Base-by-base conservation (phyloP, 306 rosid genomes). In the Casuarina equisetifolia region DNA sequence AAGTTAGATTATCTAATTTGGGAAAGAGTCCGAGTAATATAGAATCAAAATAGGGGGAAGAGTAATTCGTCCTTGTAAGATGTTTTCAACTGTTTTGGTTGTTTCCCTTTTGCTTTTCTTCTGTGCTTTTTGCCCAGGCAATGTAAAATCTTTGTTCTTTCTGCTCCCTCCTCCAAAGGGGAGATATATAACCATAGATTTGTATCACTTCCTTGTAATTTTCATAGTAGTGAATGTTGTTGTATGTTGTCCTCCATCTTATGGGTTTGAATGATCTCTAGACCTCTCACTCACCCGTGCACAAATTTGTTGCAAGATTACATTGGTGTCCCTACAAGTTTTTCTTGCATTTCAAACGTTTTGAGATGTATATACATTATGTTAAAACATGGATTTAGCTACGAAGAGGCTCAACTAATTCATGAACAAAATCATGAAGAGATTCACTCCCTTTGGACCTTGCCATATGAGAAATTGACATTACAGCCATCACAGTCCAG, bases 11-110 rank as follows among this genome's bases (percentile, higher is more conserved):
- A 35, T 72, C 98, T 74, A 80, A 16, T 78, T 78, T 89, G 39
- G 97, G 97, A 43, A 87, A 79, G 84, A 95, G 92, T 67, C 97
- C 96, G 84, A 86, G 87, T 48, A 82, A 80, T 69, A 78, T 83
- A 40, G 85, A 75, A 51, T 72, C 89, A 72, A 89, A 86, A 67
- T 80, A 77, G 54, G 77, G 48, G 50, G 61, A 72, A 77, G 54
- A 61, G 61, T 17, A 43, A 74, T 4, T 53, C 78, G 53, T 73
- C 79, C 35, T 63, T 70, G 66, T 76, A 67, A 76, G 51, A 80
- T 69, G 70, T 73, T 57, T 51, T 74, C 72, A 82, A 74, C 48
- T 46, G 84, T 78, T 77, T 58, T 25, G 70, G 73, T 69, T 64
- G 68, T 73, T 73, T 83, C 79, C 81, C 54, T 78, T 57, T 51